These are phyloP conservation scores for Paecilomyces sp. DNA, from an alignment of 2,329 filamentous ascomycete genomes.

Conservation along the genomic window DNA sequence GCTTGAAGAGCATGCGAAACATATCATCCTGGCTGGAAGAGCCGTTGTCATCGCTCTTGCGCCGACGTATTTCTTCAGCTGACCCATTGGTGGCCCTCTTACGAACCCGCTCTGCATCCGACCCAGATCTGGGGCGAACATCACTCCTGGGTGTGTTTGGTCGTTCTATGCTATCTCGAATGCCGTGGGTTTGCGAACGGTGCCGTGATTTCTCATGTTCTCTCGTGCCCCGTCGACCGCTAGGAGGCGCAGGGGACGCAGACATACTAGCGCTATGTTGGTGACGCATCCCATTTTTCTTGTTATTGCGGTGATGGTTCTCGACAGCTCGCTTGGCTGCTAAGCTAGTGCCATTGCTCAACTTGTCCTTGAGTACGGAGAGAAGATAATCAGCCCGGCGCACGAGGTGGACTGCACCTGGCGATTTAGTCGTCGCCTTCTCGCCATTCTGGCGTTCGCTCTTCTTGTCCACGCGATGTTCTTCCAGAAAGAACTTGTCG, in stretches of 20 bases:
- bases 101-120: slow-evolving; percentile 25
- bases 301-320: slow-evolving; percentile 92
- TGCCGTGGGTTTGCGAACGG: slow-evolving; percentile 32
- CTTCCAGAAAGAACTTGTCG: slow-evolving; percentile 93
- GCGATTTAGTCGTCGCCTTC: slow-evolving; percentile 59
- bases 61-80: slow-evolving; percentile 27
- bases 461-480: slow-evolving; percentile 97
- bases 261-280: slow-evolving; percentile 33
- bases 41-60: slow-evolving; percentile 31
- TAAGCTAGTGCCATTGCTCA: slow-evolving; percentile 54
- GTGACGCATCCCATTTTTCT: slow-evolving; percentile 49
- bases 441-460: slow-evolving; percentile 69
- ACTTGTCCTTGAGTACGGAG: slow-evolving; percentile 87
- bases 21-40: slow-evolving; percentile 29
- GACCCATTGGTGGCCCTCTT: slow-evolving; percentile 25
- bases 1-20: slow-evolving; percentile 39
- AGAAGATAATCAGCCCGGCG: slow-evolving; percentile 90
- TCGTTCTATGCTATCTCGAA: slow-evolving; percentile 36
- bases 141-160: slow-evolving; percentile 36
- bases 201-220: slow-evolving; percentile 36
- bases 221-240: slow-evolving; percentile 33
- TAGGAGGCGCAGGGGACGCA: slow-evolving; percentile 38
- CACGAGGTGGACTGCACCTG: slow-evolving; percentile 94
- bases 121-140: slow-evolving; percentile 26
- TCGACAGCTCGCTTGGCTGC: slow-evolving; percentile 74